Evolutionary conservation across 257 asterid species (phyloP).

Genomic region (Ocimum tenuiflorum): DNA sequence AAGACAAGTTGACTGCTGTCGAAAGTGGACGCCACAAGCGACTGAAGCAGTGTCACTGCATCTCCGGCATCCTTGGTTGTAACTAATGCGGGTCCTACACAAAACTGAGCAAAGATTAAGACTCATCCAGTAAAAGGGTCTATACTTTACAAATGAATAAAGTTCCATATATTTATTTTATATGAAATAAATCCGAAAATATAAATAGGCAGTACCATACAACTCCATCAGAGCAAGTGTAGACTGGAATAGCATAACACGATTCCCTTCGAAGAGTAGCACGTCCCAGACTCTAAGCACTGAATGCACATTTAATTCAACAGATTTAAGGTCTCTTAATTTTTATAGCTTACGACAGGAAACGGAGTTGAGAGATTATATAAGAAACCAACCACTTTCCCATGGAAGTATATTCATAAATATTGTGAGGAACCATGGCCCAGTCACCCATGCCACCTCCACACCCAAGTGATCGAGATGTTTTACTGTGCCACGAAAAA

Average conservation of each 20-base stretch:
- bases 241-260: constrained; percentile 86
- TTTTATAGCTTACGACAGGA: not conserved
- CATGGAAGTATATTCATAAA: constrained; percentile 98
- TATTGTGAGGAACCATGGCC: constrained; percentile 91
- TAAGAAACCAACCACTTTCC: constrained; percentile 79
- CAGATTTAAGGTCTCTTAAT: constrained; percentile 3
- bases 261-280: constrained; percentile 85
- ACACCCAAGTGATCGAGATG: constrained; percentile 97
- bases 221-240: constrained; percentile 81
- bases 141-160: not conserved
- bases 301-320: constrained; percentile 31
- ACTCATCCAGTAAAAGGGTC: constrained; percentile 8
- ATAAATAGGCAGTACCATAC: constrained; percentile 53
- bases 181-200: constrained; percentile 2
- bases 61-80: constrained; percentile 95
- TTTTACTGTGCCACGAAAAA: constrained; percentile 50
- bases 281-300: constrained; percentile 96
- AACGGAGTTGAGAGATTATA: not conserved
- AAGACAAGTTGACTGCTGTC: constrained; percentile 94
- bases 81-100: constrained; percentile 88
- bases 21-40: constrained; percentile 85
- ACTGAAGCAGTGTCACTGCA: constrained; percentile 81
- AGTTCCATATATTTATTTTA: not conserved
- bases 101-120: constrained; percentile 38
- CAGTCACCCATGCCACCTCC: constrained; percentile 93